Percentiles rank a stretch among this genome's conserved stretches.
Conservation (phyloP, 139 green algal genomes). For the Astrephomene gubernaculifera region DNA sequence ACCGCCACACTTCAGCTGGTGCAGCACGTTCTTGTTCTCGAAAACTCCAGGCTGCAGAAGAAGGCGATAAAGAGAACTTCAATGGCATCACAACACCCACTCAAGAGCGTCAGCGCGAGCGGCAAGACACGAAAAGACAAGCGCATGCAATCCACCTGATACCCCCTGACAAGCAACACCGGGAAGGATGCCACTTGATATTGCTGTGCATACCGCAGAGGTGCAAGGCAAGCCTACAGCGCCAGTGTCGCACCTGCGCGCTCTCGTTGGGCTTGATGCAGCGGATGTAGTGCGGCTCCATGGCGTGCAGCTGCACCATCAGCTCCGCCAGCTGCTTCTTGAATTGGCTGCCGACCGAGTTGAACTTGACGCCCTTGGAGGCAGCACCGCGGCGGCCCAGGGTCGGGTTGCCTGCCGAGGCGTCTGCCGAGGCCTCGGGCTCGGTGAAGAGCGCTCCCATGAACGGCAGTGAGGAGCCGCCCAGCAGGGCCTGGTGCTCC, state of each 20-base stretch:
- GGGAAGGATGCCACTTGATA: no score
- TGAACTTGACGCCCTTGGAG: conserved; percentile 87
- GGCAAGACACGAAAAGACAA: no score
- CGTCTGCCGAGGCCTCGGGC: not conserved
- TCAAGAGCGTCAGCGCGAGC: no score
- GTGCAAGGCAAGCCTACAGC: no score
- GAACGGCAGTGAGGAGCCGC: conserved; percentile 52
- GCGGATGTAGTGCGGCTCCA: conserved; percentile 99
- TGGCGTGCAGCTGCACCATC: conserved; percentile 92
- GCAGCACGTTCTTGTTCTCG: conserved; percentile 94
- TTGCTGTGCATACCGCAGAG: no score
- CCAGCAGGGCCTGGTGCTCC: conserved; percentile 95
- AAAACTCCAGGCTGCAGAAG: conserved; percentile 81
- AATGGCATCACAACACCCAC: no score
- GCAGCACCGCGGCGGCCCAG: conserved; percentile 16
- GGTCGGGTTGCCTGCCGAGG: not conserved
- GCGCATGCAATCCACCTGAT: no score
- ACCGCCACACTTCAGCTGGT: conserved; percentile 97
- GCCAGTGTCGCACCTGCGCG: conserved; percentile 2
- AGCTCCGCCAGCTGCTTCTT: conserved; percentile 96
- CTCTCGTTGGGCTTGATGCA: conserved; percentile 99
- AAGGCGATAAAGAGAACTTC: no score
- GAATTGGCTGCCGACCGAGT: conserved; percentile 91
- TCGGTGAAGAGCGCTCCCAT: conserved; percentile 21
- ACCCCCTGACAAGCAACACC: no score